A percentile compares a stretch with the other conserved stretches of the same genome.
Conservation (phyloP, 78 protist genomes). For the Protostelium mycophagum region DNA sequence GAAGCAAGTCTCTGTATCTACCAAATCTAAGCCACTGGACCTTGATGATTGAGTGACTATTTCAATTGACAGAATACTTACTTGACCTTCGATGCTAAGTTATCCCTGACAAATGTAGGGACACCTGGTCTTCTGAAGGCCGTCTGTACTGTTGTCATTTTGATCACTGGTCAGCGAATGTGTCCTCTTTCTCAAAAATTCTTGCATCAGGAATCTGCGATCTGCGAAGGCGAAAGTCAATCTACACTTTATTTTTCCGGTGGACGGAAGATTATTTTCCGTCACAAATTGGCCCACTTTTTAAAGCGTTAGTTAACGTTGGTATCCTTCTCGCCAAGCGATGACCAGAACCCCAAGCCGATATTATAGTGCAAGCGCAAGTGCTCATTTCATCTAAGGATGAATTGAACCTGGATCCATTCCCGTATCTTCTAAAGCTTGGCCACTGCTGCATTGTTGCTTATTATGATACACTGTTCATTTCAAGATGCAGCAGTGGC, state of each 20-base stretch:
- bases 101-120: conserved; percentile 12
- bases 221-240: neutral
- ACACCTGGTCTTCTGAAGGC: conserved; percentile 61
- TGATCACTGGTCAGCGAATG: neutral
- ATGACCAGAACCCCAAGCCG: no score
- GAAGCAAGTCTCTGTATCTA: conserved; percentile 52
- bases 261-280: conserved; percentile 3
- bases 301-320: neutral
- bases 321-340: neutral
- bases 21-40: conserved; percentile 5
- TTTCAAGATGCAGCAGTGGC: no score
- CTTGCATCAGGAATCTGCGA: neutral
- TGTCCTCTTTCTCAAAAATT: neutral
- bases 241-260: neutral
- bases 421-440: no score
- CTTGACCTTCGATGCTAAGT: conserved; percentile 2
- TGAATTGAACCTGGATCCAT: no score
- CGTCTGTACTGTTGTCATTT: conserved; percentile 25
- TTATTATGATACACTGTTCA: no score
- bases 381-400: no score
- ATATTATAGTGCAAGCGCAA: no score
- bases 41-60: conserved; percentile 1
- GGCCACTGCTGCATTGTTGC: no score
- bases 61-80: neutral
- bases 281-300: neutral